Evolutionary conservation across 148 eudicot species (phyloP).

Genomic region (Talinum fruticosum): DNA sequence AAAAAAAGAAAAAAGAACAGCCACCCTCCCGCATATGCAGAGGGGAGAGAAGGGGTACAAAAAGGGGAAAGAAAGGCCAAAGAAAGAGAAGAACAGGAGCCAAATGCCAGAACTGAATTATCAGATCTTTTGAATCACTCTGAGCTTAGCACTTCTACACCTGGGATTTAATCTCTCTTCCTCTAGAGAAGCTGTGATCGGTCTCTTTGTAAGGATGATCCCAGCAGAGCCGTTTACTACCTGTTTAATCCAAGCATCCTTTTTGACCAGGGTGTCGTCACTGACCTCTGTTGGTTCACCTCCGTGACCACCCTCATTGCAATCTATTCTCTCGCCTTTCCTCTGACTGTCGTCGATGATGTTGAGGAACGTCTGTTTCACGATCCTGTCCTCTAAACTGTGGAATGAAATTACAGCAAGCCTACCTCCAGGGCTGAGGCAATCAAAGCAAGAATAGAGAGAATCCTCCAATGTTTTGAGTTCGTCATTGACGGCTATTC

Average conservation of each 20-base stretch:
- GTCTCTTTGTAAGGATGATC: constrained; percentile 78
- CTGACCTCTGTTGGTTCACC: constrained; percentile 12
- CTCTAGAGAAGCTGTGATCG: constrained; percentile 66
- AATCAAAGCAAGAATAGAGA: constrained; percentile 58
- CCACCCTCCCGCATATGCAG: neutral
- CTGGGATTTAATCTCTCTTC: constrained; percentile 80
- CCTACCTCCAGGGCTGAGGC: constrained; percentile 88
- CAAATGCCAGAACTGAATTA: neutral
- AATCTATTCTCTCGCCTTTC: constrained; percentile 17
- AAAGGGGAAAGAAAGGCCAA: neutral
- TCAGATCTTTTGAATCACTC: constrained; percentile 75
- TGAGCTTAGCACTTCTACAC: constrained; percentile 86
- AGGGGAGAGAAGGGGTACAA: neutral
- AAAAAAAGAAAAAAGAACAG: neutral
- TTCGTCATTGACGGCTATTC: constrained; percentile 98
- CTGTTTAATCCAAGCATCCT: constrained; percentile 75
- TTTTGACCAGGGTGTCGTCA: constrained; percentile 16
- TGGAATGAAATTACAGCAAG: constrained; percentile 97
- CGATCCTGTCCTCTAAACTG: constrained; percentile 94
- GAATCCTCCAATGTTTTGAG: constrained; percentile 70
- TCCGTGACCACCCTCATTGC: constrained; percentile 5
- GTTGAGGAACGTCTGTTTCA: constrained; percentile 85
- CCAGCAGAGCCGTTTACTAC: constrained; percentile 55
- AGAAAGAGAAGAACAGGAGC: neutral
- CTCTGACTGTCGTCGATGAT: constrained; percentile 33